These are phyloP conservation scores for Metarhizium robertsii DNA, from an alignment of 2,329 filamentous ascomycete genomes.

Conservation along the genomic window DNA sequence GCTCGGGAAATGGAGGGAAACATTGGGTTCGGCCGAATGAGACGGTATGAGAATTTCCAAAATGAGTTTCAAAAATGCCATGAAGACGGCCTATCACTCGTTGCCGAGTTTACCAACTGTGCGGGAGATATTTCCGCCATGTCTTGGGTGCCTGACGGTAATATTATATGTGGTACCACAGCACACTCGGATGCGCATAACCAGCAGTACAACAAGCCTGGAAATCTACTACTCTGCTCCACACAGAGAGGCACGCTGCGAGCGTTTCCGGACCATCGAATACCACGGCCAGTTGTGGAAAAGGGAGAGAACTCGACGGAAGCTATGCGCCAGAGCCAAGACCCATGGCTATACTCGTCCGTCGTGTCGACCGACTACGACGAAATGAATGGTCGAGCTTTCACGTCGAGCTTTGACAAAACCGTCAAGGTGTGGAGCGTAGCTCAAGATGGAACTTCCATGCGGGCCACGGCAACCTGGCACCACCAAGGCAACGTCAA, in stretches of 20 bases:
- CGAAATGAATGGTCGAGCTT: constrained; percentile 32
- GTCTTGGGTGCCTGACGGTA: constrained; percentile 44
- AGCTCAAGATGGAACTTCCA: constrained; percentile 24
- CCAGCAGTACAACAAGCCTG: constrained; percentile 57
- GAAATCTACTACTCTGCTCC: constrained; percentile 51
- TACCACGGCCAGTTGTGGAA: constrained; percentile 42
- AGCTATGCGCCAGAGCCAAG: constrained; percentile 49
- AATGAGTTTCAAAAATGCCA: constrained; percentile 32
- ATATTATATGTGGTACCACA: constrained; percentile 52
- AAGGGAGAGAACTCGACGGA: constrained; percentile 45
- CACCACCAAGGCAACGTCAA: constrained; percentile 49
- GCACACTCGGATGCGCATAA: constrained; percentile 54
- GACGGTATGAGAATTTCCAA: constrained; percentile 33
- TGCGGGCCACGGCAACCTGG: constrained; percentile 40
- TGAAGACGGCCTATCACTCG: constrained; percentile 43
- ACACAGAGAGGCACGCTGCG: constrained; percentile 31
- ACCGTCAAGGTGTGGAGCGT: constrained; percentile 52
- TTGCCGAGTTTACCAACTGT: constrained; percentile 49
- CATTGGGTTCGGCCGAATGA: constrained; percentile 29
- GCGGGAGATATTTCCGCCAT: constrained; percentile 52
- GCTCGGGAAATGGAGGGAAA: constrained; percentile 40
- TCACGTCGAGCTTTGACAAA: constrained; percentile 52
- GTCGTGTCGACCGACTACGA: constrained; percentile 54
- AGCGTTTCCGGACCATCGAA: constrained; percentile 47
- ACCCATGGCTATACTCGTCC: constrained; percentile 55